Base-by-base conservation (phyloP, 352 stramenopile genomes). In the Phytophthora pinifolia region DNA sequence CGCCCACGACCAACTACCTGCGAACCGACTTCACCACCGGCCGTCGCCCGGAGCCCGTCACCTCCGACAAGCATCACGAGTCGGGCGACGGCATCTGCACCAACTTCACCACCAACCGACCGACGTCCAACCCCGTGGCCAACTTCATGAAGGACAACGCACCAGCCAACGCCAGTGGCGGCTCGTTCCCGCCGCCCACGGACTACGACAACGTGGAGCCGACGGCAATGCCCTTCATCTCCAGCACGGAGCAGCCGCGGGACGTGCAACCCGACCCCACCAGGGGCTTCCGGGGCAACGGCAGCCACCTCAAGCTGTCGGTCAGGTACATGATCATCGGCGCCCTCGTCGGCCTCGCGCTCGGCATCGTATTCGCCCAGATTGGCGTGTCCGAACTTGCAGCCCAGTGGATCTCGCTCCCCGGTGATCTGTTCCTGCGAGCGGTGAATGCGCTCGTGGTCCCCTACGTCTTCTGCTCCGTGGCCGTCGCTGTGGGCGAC, bases 391-490 rank as follows among this genome's bases (percentile, higher is more conserved):
- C 75, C 2, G n/a, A 59, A 6, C 36, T 80, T 2, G 55, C 62
- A 0, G 72, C 74, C 9, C 49, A 74, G 32, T 88, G 77, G 79
- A 74, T 94, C 17, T 64, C 74, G n/a, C 53, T 92, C 14, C 84
- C 84, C 0, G 82, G 84, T 0, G 75, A 92, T 7, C 60, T 94
- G 37, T 94, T 92, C 54, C 54, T 91, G 8, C 74, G 84, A 22
- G 84, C 79, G 6, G 63, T 92, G 31, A 91, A 87, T 58, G 76
- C 78, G 25, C 62, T 94, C 5, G 81, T 91, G n/a, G 54, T 94
- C 10, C 84, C 84, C 15, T 86, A 91, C 49, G 80, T 92, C 2
- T 94, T 94, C 65, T 92, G 78, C 46, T 80, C 79, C 0, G 81
- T 94, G 12, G 77, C 82, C 0, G 79, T 94, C 8, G 80, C 80